Conservation (phyloP, 371 early-diverging fungal species). For the Mucor mucedo region DNA sequence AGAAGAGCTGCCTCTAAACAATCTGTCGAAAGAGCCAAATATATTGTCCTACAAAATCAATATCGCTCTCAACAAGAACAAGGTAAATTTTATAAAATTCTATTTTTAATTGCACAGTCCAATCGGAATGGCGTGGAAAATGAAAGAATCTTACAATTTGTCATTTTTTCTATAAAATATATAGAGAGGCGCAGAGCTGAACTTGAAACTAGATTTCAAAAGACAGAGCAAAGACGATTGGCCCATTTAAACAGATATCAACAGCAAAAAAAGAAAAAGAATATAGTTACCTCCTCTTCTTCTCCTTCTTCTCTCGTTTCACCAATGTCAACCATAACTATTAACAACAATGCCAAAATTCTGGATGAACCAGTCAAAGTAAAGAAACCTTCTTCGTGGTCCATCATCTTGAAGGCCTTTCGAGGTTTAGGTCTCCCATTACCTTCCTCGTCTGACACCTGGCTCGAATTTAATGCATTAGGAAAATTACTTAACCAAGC, state of each 20-base stretch:
- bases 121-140: conserved; percentile 16
- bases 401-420: conserved; percentile 23
- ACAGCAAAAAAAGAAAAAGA: conserved; percentile 14
- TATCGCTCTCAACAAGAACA: conserved; percentile 34
- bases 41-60: conserved; percentile 40
- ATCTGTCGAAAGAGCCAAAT: conserved; percentile 48
- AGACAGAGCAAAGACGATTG: conserved; percentile 35
- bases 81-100: conserved; percentile 14
- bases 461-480: conserved; percentile 40
- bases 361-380: neutral
- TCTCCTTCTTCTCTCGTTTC: neutral
- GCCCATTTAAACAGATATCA: conserved; percentile 27
- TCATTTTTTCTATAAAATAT: conserved; percentile 7
- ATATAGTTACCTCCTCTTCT: conserved; percentile 2
- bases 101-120: too few species aligned
- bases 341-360: neutral
- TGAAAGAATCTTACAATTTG: conserved; percentile 16
- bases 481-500: conserved; percentile 33
- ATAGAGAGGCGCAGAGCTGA: conserved; percentile 35
- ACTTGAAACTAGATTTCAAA: conserved; percentile 31
- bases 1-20: conserved; percentile 43
- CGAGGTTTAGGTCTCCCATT: conserved; percentile 35
- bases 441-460: conserved; percentile 29
- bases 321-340: neutral
- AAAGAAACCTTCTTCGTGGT: conserved; percentile 25